Evolutionary conservation across 2,329 filamentous ascomycete genomes (phyloP), one percentile per base, ranked within the genome.

Genomic region (Claviceps sp.): DNA sequence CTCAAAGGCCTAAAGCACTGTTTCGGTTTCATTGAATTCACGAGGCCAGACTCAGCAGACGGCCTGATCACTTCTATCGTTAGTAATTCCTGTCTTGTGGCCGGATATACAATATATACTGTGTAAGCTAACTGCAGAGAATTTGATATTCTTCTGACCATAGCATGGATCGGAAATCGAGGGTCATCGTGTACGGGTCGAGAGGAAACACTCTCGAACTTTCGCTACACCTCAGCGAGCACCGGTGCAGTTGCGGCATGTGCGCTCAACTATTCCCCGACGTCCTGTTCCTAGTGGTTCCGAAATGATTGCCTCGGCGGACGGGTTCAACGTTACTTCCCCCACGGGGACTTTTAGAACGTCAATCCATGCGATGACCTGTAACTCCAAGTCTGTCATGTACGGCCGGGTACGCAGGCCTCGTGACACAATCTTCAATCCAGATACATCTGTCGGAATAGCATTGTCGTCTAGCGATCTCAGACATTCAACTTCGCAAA

Each of bases 21-120:
- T 11, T 69, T 64, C 51, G 67, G 62, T 1, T 70, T 70, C 48
- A 62, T 74, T 4, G 70, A 73, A 57, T 74, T 70, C 49, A 55
- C 54, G 3, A 63, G 63, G 3, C 62, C 65, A 4, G 64, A 71
- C 51, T 58, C 63, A 40, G 67, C 68, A 6, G 68, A 71, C 18
- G 52, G 62, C 22, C 67, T 70, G 0, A 62, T 72, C 13, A 56
- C 58, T 34, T 54, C 56, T 11, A 56, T 68, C 53, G 72, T 73
- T 62, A 65, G 69, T 63, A n/a, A 6, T 8, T 9, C 1, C 16
- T 11, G 13, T 4, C 4, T 6, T 48, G 5, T 54, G 53, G 5
- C 24, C 52, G 55, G 30, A 34, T 34, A 60, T 52, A 16, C 20
- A 7, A 11, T 8, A 11, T 34, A 60, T 52, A 16, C 13, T 16